Base-by-base conservation (phyloP, 768 basidiomycete species). In the Auricularia cornea region DNA sequence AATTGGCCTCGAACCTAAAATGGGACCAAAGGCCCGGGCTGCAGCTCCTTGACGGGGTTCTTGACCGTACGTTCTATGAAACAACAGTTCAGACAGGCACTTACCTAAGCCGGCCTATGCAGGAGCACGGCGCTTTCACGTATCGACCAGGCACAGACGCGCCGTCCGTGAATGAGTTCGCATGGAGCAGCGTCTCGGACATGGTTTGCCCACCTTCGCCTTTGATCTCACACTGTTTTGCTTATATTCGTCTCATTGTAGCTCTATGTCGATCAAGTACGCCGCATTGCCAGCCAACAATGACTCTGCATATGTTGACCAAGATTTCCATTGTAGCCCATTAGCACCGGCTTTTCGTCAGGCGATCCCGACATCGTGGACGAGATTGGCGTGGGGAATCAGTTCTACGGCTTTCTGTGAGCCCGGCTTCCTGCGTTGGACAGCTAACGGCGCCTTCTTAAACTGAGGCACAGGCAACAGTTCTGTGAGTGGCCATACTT, bases 331-430 rank as follows among this genome's bases (percentile, higher is more conserved):
- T 30, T 32, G 6, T 33, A 63, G 62, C 62, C 62, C 28, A 26
- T 63, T n/a, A 48, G 62, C 20, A 63, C 62, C 33, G 62, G 62
- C 1, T 63, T 33, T 35, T 52, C 52, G 11, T 23, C 33, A 5
- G 62, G 62, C 16, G 31, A 57, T 18, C 29, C 52, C 16, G 59
- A 63, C 56, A 44, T 63, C 2, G 29, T 16, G 26, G 56, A 44
- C 44, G 63, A 63, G 29, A 65, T 57, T 26, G 64, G 60, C 32
- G 29, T 63, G 28, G 63, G 66, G 31, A 63, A 66, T 33, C 64
- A 65, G 61, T 63, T 68, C 32, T 67, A 66, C 35, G 30, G 66
- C 14, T 65, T 65, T 40, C 60, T 67, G 63, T 65, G 60, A 32
- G 60, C 23, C 20, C 63, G 12, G 44, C n/a, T 60, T 23, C 26